Conservation (phyloP, 257 asterid species). For the Nicotiana undulata region DNA sequence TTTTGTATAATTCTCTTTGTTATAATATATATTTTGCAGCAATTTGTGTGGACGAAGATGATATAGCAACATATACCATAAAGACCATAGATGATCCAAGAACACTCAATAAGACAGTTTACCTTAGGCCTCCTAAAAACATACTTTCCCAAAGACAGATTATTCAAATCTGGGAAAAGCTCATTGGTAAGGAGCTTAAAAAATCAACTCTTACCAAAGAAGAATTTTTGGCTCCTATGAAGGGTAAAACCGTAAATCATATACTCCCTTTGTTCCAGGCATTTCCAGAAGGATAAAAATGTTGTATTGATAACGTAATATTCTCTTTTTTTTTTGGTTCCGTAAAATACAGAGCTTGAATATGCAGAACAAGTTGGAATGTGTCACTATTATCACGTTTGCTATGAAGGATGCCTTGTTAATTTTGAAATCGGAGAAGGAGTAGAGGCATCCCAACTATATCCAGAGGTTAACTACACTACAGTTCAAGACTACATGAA, state of each 20-base stretch:
- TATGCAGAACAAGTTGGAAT: conserved; percentile 25
- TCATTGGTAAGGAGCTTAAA: conserved; percentile 18
- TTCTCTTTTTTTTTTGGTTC: neutral
- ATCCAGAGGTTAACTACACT: conserved; percentile 23
- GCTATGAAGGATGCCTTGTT: conserved; percentile 24
- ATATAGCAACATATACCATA: conserved; percentile 29
- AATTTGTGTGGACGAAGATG: conserved; percentile 26
- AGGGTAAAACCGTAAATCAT: conserved; percentile 7
- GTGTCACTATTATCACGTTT: conserved; percentile 22
- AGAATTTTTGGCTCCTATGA: conserved; percentile 15
- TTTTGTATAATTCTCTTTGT: no score
- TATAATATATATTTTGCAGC: neutral
- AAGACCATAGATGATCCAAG: conserved; percentile 30
- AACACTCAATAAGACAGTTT: conserved; percentile 28
- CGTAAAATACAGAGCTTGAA: conserved; percentile 4
- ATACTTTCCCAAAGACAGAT: conserved; percentile 27
- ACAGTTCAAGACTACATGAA: conserved; percentile 14
- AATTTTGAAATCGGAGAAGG: conserved; percentile 27
- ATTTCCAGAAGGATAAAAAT: neutral
- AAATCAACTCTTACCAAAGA: conserved; percentile 18
- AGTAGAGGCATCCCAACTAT: conserved; percentile 28
- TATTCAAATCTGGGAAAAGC: conserved; percentile 26
- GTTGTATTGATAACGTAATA: no score
- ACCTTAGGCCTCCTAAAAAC: conserved; percentile 29
- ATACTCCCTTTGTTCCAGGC: neutral